Percentiles rank a stretch among this genome's conserved stretches.
phyloP scores from a whole-genome alignment of 768 basidiomycete species.

The Coprinopsis sp. region DNA sequence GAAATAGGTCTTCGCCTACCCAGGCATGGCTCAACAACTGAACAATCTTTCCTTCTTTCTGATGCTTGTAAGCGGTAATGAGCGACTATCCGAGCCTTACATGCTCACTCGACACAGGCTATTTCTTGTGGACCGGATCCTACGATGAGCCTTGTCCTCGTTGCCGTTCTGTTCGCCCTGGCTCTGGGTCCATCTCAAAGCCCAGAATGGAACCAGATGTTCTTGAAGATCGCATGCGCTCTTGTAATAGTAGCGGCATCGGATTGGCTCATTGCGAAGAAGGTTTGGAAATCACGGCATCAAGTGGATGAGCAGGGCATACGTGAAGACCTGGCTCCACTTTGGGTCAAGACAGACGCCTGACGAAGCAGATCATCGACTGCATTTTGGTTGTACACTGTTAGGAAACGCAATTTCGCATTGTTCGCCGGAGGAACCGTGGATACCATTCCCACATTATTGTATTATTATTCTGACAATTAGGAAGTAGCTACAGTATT shows the following conservation, averaged over 20 bases:
- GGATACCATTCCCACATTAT: too few species aligned
- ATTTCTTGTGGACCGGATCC: slow-evolving; percentile 16
- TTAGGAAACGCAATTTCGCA: too few species aligned
- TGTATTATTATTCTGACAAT: too few species aligned
- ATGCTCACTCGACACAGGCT: slow-evolving; percentile 5
- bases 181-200: slow-evolving; percentile 6
- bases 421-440: too few species aligned
- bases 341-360: too few species aligned
- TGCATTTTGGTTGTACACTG: too few species aligned
- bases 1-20: not conserved
- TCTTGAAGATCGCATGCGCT: not conserved
- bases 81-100: not conserved
- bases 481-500: too few species aligned
- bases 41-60: slow-evolving; percentile 10
- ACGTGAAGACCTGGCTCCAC: not conserved
- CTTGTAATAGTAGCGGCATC: not conserved
- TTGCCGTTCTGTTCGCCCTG: slow-evolving; percentile 8
- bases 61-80: slow-evolving; percentile 4
- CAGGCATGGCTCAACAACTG: slow-evolving; percentile 1
- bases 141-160: slow-evolving; percentile 13
- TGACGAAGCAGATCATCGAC: not conserved
- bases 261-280: not conserved
- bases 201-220: not conserved
- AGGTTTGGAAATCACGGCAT: too few species aligned
- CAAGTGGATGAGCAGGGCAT: too few species aligned